Evolutionary conservation across 1,139 yeast species (phyloP).

Genomic region (Sugiyamaella japonica): DNA sequence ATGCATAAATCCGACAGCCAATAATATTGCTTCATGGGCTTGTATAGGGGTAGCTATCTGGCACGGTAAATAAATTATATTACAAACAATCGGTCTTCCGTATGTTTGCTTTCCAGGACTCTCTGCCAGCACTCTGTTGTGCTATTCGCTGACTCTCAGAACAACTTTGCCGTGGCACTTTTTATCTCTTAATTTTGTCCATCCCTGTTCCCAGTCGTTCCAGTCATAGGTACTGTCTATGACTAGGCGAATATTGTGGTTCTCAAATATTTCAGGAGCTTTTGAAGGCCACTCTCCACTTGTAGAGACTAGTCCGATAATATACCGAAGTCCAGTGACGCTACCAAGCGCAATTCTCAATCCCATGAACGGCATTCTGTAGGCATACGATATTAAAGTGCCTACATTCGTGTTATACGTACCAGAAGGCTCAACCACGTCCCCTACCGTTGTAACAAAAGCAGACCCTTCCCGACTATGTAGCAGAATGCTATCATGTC

Average conservation of each 20-base stretch:
- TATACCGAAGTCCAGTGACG: constrained; percentile 38
- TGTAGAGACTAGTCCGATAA: constrained; percentile 25
- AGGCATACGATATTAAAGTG: constrained; percentile 27
- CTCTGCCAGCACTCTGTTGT: too few relatives aligned
- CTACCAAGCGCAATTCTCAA: constrained; percentile 34
- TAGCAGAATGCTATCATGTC: constrained; percentile 42
- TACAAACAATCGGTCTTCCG: not conserved
- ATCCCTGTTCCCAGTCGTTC: constrained; percentile 52
- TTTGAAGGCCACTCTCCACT: constrained; percentile 32
- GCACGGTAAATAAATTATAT: too few relatives aligned
- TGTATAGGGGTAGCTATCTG: not conserved
- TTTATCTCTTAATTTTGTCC: constrained; percentile 48
- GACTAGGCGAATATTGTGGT: constrained; percentile 43
- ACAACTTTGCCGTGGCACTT: constrained; percentile 66
- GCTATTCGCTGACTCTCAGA: not conserved
- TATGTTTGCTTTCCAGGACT: too few relatives aligned
- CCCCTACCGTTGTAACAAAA: constrained; percentile 57
- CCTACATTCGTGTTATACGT: constrained; percentile 30
- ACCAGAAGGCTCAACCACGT: constrained; percentile 36
- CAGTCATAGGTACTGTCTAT: constrained; percentile 57
- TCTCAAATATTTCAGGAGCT: constrained; percentile 39
- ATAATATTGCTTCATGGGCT: not conserved
- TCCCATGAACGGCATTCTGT: constrained; percentile 36
- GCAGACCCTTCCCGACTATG: constrained; percentile 45
- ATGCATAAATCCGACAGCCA: not conserved